Percentiles rank a stretch among this genome's conserved stretches.
Conservation (phyloP, 768 basidiomycete genomes). For the Mycena venus region DNA sequence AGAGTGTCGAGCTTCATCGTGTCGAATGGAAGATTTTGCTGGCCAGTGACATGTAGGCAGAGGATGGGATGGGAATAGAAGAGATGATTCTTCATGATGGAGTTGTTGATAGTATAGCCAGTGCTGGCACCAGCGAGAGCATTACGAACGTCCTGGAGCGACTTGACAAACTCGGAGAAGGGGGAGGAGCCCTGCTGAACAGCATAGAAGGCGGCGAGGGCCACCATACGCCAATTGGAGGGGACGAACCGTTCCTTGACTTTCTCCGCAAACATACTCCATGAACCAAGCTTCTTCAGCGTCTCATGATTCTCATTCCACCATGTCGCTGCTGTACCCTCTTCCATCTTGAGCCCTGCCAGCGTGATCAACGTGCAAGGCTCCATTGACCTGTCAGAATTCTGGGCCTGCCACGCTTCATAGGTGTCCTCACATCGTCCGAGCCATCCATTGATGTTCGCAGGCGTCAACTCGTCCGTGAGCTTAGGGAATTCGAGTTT, state of each 20-base stretch:
- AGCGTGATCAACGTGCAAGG: background rate
- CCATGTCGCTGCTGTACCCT: background rate
- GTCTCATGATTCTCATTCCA: too few relatives aligned
- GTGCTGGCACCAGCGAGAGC: background rate
- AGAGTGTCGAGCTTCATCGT: slow-evolving; percentile 1
- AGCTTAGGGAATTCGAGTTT: slow-evolving; percentile 16
- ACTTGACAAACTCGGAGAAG: background rate
- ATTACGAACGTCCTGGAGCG: background rate
- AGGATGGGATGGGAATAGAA: slow-evolving; percentile 2
- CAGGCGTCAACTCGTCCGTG: background rate
- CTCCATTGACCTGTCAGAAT: background rate
- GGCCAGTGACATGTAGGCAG: background rate
- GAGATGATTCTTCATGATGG: background rate
- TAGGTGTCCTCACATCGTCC: slow-evolving; percentile 1
- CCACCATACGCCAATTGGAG: slow-evolving; percentile 1
- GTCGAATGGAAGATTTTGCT: background rate
- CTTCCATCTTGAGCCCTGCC: background rate
- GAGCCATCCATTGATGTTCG: background rate
- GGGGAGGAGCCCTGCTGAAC: background rate
- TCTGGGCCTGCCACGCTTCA: slow-evolving; percentile 2
- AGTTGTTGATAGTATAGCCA: background rate
- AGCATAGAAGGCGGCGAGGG: background rate
- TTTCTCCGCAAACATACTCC: background rate
- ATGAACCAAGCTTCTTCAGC: background rate
- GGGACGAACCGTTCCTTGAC: slow-evolving; percentile 8